phyloP scores from a whole-genome alignment of 495 filamentous ascomycete genomes.

The Lentithecium fluviatile region DNA sequence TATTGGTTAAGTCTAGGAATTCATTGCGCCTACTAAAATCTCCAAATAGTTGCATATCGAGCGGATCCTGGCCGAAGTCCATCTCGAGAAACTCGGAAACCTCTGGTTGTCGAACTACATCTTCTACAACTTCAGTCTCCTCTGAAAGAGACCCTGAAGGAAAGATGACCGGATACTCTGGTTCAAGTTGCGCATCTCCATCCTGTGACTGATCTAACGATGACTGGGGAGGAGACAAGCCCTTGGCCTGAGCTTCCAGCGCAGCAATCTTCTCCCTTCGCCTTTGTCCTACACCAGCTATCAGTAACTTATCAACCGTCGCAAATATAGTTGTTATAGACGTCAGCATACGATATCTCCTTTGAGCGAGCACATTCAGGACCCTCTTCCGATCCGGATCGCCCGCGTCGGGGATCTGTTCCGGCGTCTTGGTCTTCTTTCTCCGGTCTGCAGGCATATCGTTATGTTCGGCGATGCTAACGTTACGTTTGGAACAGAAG shows the following conservation, averaged over 20 bases:
- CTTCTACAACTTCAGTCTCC: slow-evolving; percentile 6
- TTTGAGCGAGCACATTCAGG: slow-evolving; percentile 52
- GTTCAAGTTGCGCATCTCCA: slow-evolving; percentile 1
- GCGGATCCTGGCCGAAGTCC: slow-evolving; percentile 12
- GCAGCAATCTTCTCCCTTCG: slow-evolving; percentile 30
- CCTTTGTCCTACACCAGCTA: slow-evolving; percentile 22
- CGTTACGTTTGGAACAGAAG: slow-evolving; percentile 11
- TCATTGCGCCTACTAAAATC: slow-evolving; percentile 10
- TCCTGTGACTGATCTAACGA: not conserved
- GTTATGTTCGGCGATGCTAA: slow-evolving; percentile 4
- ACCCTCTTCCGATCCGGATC: slow-evolving; percentile 50
- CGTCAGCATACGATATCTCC: slow-evolving; percentile 50
- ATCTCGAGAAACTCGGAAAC: slow-evolving; percentile 3
- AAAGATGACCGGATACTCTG: not conserved
- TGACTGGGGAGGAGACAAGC: not conserved
- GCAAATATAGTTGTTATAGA: slow-evolving; percentile 6
- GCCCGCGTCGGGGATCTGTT: slow-evolving; percentile 25
- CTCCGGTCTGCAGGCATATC: slow-evolving; percentile 20
- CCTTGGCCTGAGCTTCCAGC: slow-evolving; percentile 28
- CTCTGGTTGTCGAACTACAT: slow-evolving; percentile 1
- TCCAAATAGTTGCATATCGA: slow-evolving; percentile 21
- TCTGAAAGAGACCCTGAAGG: not conserved
- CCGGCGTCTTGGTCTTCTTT: slow-evolving; percentile 17
- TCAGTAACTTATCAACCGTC: not conserved
- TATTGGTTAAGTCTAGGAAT: not conserved